Evolutionary conservation across 305 asterid species (phyloP), one percentile per base, ranked within the genome.

Genomic region (Fraxinus velutina): DNA sequence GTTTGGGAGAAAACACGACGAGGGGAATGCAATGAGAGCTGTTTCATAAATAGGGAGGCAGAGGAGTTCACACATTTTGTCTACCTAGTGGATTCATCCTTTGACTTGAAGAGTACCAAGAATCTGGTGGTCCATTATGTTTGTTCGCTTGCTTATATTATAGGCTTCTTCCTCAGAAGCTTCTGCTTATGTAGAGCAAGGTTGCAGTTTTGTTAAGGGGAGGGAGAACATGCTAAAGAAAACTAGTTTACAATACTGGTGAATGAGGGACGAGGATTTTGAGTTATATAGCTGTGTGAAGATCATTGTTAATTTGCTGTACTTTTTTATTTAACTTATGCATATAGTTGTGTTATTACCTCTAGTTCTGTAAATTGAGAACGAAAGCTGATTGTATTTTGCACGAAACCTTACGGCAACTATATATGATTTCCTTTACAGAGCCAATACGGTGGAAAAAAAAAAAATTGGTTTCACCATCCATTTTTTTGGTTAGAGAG

Each of bases 11-110:
- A 80, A 85, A 72, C 84, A 21, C 47, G 4, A 32, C 19, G 15
- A 70, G 44, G 88, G 73, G 19, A 87, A 79, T 42, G 89, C 83
- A 44, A 17, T 52, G 79, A 83, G 89, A 85, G 92, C 93, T 24
- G 90, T 78, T 81, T 88, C 93, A 72, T 92, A 92, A 88, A 50
- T 4, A 52, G 17, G 57, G 83, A 39, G 78, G 74, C 64, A 55
- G 82, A 57, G 80, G 44, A 71, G 55, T 84, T n/a, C 79, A 79
- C 73, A 22, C 44, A 30, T 72, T 79, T 70, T 55, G 21, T 78
- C 42, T 80, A 34, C 62, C 32, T 27, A 17, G 76, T 79, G 82
- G 76, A 15, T 82, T 30, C 24, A 52, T 70, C 24, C 39, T 78
- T 12, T 37, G 36, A 12, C 74, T 78, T 57, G 83, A 37, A 34